Percentiles rank a stretch among this genome's conserved stretches.
These are phyloP conservation scores for Lophiotrema nucula DNA, from an alignment of 495 filamentous ascomycete genomes.

Conservation along the genomic window DNA sequence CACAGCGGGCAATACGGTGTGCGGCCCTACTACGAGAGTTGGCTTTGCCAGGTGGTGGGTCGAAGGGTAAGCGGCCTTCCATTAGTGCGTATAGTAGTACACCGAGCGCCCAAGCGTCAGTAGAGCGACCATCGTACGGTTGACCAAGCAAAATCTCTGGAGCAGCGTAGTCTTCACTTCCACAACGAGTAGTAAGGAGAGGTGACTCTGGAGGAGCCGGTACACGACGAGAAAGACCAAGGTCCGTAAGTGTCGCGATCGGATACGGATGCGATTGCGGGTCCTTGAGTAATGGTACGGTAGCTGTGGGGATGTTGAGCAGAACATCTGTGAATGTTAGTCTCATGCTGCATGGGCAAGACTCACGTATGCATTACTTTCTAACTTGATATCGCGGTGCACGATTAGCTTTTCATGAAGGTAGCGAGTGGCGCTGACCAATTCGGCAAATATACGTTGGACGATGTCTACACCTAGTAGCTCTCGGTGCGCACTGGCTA, in stretches of 20 bases:
- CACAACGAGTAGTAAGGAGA: slow-evolving; percentile 83
- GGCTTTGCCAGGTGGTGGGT: slow-evolving; percentile 71
- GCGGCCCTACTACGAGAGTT: slow-evolving; percentile 67
- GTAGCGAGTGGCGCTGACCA: slow-evolving; percentile 81
- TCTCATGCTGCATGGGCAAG: slow-evolving; percentile 14
- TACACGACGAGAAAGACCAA: slow-evolving; percentile 84
- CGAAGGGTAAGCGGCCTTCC: slow-evolving; percentile 88
- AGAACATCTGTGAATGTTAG: slow-evolving; percentile 70
- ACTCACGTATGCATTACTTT: slow-evolving; percentile 59
- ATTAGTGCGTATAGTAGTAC: slow-evolving; percentile 91
- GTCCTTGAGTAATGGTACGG: slow-evolving; percentile 52
- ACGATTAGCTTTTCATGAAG: slow-evolving; percentile 83
- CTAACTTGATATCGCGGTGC: slow-evolving; percentile 95
- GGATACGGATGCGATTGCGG: slow-evolving; percentile 75
- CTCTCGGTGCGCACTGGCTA: slow-evolving; percentile 67
- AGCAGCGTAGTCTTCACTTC: slow-evolving; percentile 94
- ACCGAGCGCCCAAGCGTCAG: slow-evolving; percentile 93
- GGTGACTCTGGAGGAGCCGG: slow-evolving; percentile 66
- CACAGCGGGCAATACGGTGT: slow-evolving; percentile 89
- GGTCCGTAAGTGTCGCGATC: slow-evolving; percentile 83
- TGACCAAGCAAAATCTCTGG: slow-evolving; percentile 95
- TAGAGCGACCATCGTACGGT: slow-evolving; percentile 87
- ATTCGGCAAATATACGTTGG: slow-evolving; percentile 83
- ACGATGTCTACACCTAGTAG: slow-evolving; percentile 67
- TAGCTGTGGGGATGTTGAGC: slow-evolving; percentile 68